A percentile compares a stretch with the other conserved stretches of the same genome.
These are phyloP conservation scores for Malus sieversii DNA, from an alignment of 306 rosid genomes.

Conservation along the genomic window DNA sequence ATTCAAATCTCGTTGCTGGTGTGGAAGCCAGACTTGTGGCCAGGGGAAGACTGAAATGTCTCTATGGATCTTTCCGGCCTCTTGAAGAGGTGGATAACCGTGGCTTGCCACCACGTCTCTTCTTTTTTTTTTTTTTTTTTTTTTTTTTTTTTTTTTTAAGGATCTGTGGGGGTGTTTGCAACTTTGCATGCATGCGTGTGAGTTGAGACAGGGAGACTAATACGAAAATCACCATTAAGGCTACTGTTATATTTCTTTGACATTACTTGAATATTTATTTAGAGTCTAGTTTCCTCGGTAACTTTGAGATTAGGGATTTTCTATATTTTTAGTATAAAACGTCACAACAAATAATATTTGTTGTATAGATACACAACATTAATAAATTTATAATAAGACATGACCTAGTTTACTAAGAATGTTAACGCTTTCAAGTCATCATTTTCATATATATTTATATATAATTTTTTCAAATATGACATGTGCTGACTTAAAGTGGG, in stretches of 20 bases:
- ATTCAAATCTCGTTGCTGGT: fast-evolving
- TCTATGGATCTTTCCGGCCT: no score
- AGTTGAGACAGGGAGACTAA: not conserved
- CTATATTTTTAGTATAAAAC: no score
- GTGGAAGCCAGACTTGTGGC: no score
- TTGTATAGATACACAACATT: no score
- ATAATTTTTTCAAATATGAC: not conserved
- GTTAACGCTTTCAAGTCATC: not conserved
- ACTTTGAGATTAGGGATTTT: not conserved
- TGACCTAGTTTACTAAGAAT: not conserved
- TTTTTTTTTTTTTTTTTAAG: no score
- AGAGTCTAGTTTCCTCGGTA: not conserved
- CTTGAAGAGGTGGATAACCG: fast-evolving
- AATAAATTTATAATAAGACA: not conserved
- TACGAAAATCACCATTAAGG: not conserved
- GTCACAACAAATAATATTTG: no score
- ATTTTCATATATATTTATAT: not conserved
- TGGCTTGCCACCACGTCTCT: fast-evolving
- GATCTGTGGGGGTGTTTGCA: no score
- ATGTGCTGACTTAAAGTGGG: not conserved
- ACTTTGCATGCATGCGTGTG: not conserved
- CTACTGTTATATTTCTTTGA: no score
- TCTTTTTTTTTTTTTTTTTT: fast-evolving
- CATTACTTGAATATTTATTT: not conserved
- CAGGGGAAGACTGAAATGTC: no score